Evolutionary conservation across 192 early-diverging fungal species (phyloP), one percentile per base, ranked within the genome.

Genomic region (Linnemannia hyalina): DNA sequence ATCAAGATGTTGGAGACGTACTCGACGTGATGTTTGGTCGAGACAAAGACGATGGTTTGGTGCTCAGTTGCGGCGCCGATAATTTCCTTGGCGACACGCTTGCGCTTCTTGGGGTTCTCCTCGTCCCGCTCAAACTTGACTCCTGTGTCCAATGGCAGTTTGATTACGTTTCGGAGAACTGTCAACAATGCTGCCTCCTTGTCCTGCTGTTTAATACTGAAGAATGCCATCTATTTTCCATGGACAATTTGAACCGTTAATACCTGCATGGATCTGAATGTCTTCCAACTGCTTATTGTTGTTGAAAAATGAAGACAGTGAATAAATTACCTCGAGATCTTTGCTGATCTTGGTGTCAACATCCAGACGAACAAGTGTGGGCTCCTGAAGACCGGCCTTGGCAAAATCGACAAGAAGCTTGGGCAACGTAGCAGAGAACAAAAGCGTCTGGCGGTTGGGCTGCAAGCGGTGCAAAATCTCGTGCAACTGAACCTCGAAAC

Each of bases 21-120:
- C 87, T 99, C 98, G 78, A 99, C 98, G 83, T 98, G 97, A 88
- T 99, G 98, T 89, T 98, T 99, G 16, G 98, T 99, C 20, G 98
- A 94, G 6, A 93, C 96, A 90, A 99, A 99, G 18, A 99, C 90
- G 65, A 99, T 95, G 7, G 98, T 98, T 83, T 97, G 96, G 70
- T 95, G 91, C 47, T 89, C 89, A 55, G 69, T 80, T 22, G 81
- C 85, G 2, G 74, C 68, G 16, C 65, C 57, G 6, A 80, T 76
- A 41, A 55, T 75, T 29, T 70, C 77, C 52, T 83, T 90, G 23
- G 79, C 73, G 40, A 89, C 83, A 8, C 80, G 75, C 44, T 91
- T 89, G 32, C 83, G 85, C 74, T 89, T 88, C 55, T 91, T 88
- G 44, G 85, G 75, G 76, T 82, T 88, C 6, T 82, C 85, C 15